phyloP scores from a whole-genome alignment of 148 eudicot species.

The Simmondsia chinensis region DNA sequence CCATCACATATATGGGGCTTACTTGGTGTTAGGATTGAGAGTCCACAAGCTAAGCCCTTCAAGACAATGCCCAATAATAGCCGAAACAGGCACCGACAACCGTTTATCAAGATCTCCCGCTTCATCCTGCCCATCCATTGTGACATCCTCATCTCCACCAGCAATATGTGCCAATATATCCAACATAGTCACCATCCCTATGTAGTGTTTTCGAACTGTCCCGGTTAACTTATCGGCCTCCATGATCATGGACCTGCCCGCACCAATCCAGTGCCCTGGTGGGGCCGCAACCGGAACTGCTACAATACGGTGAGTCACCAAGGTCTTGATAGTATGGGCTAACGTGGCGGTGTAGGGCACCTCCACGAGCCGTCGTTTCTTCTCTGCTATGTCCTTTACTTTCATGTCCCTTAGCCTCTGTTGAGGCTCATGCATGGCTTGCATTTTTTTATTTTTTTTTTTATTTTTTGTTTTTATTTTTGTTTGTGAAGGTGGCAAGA shows the following conservation, averaged over 20 bases:
- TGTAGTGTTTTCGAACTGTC: conserved; percentile 66
- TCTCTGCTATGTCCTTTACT: conserved; percentile 41
- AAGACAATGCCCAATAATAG: conserved; percentile 70
- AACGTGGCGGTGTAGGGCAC: conserved; percentile 81
- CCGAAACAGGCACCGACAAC: conserved; percentile 72
- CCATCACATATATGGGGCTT: background rate
- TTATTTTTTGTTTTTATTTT: too few species aligned
- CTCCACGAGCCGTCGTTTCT: conserved; percentile 65
- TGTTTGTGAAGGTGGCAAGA: too few species aligned
- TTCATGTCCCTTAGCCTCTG: conserved; percentile 25
- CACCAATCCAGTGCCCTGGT: conserved; percentile 96
- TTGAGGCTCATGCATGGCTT: too few species aligned
- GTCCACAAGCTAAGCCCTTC: conserved; percentile 96
- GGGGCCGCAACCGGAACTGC: conserved; percentile 95
- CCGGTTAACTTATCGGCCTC: conserved; percentile 86
- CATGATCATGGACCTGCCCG: conserved; percentile 94
- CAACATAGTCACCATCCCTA: conserved; percentile 91
- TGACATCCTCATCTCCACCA: conserved; percentile 15
- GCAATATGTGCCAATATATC: conserved; percentile 79
- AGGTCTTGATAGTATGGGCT: conserved; percentile 65
- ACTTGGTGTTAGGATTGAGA: conserved; percentile 68
- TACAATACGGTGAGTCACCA: conserved; percentile 63
- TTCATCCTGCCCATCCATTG: conserved; percentile 9
- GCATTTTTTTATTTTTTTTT: too few species aligned
- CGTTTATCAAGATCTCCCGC: conserved; percentile 20